Evolutionary conservation across 164 flowering plant species (phyloP), one percentile per base, ranked within the genome.

Genomic region (Malania oleifera): DNA sequence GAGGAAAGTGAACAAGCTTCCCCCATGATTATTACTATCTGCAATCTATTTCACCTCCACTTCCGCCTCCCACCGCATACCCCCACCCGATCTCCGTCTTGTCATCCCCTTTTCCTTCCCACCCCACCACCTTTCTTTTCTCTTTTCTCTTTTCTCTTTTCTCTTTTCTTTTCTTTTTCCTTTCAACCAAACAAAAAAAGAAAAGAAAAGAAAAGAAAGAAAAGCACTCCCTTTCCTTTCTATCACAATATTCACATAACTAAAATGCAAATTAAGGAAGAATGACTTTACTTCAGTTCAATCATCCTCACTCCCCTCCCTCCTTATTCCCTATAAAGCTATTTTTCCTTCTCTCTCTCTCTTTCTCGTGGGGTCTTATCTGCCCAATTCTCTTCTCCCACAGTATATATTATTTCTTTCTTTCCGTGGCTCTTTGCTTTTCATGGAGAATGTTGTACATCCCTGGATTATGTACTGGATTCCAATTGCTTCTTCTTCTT

Each of bases 1-100:
- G 76, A 70, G 72, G 75, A 76, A 78, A 78, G 79, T 74, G 81
- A 76, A 73, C 70, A 73, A 71, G 78, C 67, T 67, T 74, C 73
- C 57, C 55, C 66, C 73, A 76, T 76, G 70, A 77, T 77, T 73
- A 75, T 17, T 56, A 55, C 65, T 64, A 70, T 65, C 66, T 52
- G 61, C 68, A 44, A n/a, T 44, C 55, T 22, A 60, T 61, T 20
- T 67, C 70, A 61, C 70, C 67, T 60, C 75, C 73, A 70, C 73
- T 60, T 65, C 75, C 67, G 65, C 61, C 44, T 28, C 64, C 70
- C 66, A 68, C 69, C 64, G 57, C 63, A 44, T 67, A 64, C 67
- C 59, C 41, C 67, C 70, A 67, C 61, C 65, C 65, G 62, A 68
- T 58, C 67, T 54, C 44, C 3, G 76, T 69, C 74, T 50, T 71